A percentile compares a stretch with the other conserved stretches of the same genome.
These are phyloP conservation scores for Solanum hybrid DNA, from an alignment of 305 asterid genomes.

Conservation along the genomic window DNA sequence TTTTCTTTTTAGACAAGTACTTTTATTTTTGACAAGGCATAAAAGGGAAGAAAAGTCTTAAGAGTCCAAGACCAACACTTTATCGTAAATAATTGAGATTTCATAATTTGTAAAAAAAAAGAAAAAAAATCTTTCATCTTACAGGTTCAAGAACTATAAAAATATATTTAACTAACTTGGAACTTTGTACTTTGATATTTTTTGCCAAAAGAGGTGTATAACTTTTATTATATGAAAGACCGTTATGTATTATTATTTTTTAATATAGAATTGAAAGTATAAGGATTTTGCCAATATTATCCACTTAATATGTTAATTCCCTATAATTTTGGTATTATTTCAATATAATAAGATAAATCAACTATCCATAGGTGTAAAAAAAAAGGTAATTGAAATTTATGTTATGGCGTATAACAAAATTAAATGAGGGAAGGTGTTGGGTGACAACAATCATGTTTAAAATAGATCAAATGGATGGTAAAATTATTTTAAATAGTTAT, in stretches of 20 bases:
- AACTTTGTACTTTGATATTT: not conserved
- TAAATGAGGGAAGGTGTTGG: not conserved
- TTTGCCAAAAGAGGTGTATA: not conserved
- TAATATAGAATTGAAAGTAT: not conserved
- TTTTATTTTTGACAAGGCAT: not conserved
- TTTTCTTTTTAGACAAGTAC: not conserved
- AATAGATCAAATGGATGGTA: not conserved
- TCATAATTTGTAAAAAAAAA: not conserved
- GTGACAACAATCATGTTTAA: not conserved
- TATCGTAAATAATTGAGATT: not conserved
- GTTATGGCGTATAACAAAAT: not conserved
- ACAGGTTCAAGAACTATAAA: not conserved
- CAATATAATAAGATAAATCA: not conserved
- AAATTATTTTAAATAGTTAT: not conserved
- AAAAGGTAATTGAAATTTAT: not conserved
- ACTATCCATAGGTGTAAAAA: not conserved
- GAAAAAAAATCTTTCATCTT: not conserved
- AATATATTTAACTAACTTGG: not conserved
- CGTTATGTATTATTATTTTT: not conserved
- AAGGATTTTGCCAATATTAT: not conserved
- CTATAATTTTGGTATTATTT: not conserved
- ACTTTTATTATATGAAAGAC: not conserved
- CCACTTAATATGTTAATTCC: not conserved
- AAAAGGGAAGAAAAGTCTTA: not conserved
- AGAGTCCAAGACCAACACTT: not conserved